phyloP scores from a whole-genome alignment of 352 stramenopile species.

The Pelagophyceae sp. region DNA sequence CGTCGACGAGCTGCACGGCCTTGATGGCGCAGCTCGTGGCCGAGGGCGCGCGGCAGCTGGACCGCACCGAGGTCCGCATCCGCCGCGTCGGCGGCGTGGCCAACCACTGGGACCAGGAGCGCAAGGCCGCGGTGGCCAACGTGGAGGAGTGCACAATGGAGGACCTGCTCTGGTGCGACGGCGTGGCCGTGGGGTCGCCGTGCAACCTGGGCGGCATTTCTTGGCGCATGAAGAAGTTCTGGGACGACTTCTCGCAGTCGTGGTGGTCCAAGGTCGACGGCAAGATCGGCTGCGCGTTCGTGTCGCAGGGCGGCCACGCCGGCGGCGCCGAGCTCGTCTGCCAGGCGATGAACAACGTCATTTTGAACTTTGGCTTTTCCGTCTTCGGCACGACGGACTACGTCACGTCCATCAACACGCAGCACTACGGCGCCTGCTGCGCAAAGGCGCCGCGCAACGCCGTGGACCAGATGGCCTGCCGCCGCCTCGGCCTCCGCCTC shows the following conservation, averaged over 20 bases:
- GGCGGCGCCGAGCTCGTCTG: constrained; percentile 23
- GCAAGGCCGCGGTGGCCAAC: background rate
- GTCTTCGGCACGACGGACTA: constrained; percentile 29
- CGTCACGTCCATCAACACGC: constrained; percentile 20
- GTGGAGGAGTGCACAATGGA: constrained; percentile 21
- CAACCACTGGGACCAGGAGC: background rate
- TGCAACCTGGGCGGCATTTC: constrained; percentile 31
- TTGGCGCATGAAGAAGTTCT: constrained; percentile 32
- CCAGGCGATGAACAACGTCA: constrained; percentile 25
- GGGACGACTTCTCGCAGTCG: constrained; percentile 25
- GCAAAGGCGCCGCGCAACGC: constrained; percentile 26
- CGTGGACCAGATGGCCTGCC: constrained; percentile 20
- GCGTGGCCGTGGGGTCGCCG: constrained; percentile 24
- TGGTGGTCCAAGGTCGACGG: constrained; percentile 21
- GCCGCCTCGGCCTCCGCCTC: constrained; percentile 26
- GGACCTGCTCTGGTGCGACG: constrained; percentile 29
- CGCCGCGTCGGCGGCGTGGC: constrained; percentile 14
- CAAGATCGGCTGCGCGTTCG: constrained; percentile 24
- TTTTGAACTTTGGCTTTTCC: constrained; percentile 30
- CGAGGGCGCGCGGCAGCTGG: constrained; percentile 24
- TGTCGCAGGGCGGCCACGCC: constrained; percentile 22
- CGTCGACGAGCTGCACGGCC: constrained; percentile 22
- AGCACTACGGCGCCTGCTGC: constrained; percentile 24
- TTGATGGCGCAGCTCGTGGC: constrained; percentile 24
- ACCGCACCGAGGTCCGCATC: constrained; percentile 25